A percentile compares a stretch with the other conserved stretches of the same genome.
phyloP scores from a whole-genome alignment of 2,329 filamentous ascomycete species.

The Fusarium robinianum region DNA sequence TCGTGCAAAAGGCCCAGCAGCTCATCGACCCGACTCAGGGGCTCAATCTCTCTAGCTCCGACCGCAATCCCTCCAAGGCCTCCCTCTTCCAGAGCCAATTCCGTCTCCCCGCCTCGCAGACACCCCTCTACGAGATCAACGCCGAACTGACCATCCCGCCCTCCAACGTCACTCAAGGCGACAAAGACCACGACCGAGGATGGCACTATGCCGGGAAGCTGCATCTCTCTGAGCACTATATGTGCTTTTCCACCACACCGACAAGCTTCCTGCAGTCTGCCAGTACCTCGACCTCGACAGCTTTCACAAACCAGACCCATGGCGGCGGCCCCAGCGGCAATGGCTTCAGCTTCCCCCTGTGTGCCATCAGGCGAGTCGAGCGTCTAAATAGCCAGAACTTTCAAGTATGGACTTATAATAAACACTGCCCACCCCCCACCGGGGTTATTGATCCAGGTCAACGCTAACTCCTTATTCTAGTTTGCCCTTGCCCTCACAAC shows the following conservation, averaged over 20 bases:
- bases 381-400: constrained; percentile 90
- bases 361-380: constrained; percentile 89
- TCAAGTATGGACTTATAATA: constrained; percentile 51
- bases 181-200: constrained; percentile 72
- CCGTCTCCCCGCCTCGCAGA: constrained; percentile 88
- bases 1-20: constrained; percentile 95
- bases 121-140: constrained; percentile 92
- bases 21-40: constrained; percentile 88
- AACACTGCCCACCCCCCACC: constrained; percentile 2
- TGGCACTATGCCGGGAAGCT: constrained; percentile 92
- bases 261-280: constrained; percentile 84
- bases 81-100: constrained; percentile 96
- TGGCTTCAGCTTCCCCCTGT: constrained; percentile 93
- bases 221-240: constrained; percentile 89
- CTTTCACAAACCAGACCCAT: constrained; percentile 90
- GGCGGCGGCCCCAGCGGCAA: constrained; percentile 92
- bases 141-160: constrained; percentile 89
- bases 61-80: constrained; percentile 85
- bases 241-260: constrained; percentile 95
- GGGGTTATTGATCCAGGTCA: constrained; percentile 4
- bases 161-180: constrained; percentile 70
- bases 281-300: constrained; percentile 76
- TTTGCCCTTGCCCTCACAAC: constrained; percentile 95
- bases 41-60: constrained; percentile 71
- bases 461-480: constrained; percentile 42